Evolutionary conservation across 805 yeast species (phyloP), one percentile per base, ranked within the genome.

Genomic region (Priceomyces castillae): DNA sequence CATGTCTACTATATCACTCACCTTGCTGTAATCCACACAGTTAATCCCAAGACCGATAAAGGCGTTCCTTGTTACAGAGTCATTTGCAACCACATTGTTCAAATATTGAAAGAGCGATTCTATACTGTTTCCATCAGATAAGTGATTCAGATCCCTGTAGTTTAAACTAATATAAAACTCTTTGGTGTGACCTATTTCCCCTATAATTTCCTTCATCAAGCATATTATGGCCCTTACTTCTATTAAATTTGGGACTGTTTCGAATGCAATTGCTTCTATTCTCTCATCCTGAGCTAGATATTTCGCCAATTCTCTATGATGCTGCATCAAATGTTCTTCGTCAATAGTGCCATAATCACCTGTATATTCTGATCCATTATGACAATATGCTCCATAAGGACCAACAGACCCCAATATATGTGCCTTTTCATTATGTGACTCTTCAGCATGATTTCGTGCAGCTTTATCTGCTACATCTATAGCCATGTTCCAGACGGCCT

Each of bases 381-480:
- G 79, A 30, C 84, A 56, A 50, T 64, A 80, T 0, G 90, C 86
- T 1, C 90, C 95, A 57, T 78, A 87, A 0, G 95, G 88, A 0
- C 95, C 96, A 30, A 86, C 62, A 6, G 86, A 78, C 0, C 86
- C 95, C 1, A 78, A 78, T 4, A 82, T 69, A 37, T 44, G 53
- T 7, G 56, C 48, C 14, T 51, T 43, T 16, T 28, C 16, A 20
- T 23, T 7, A 1, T 34, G 10, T 22, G 12, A 19, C 7, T 34
- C 23, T 15, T 45, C 17, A 23, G 26, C 23, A 41, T 39, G 30
- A 3, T 18, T 16, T 22, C 14, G 39, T 9, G 33, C 52, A 1
- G 67, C 66, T 2, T 34, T 38, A 11, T 40, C 31, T n/a, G 62
- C 61, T 15, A 57, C 60, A 19, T 48, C 46, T 7, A 64, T 51